Base-by-base conservation (phyloP, 1,284 basidiomycete species). In the Stereum hirsutum region DNA sequence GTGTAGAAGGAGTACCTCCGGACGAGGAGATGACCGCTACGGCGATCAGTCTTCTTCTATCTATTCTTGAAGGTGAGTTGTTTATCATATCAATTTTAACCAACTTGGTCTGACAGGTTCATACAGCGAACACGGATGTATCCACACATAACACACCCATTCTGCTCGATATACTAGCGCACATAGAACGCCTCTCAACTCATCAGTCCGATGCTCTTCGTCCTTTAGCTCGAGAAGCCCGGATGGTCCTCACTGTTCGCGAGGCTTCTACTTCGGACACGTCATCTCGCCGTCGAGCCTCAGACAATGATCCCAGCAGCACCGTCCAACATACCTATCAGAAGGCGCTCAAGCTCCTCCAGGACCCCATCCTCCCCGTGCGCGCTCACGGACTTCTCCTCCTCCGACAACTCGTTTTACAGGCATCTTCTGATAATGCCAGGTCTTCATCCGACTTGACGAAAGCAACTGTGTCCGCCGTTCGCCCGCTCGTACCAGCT, bases 361-460 rank as follows among this genome's bases (percentile, higher is more conserved):
- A 94, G 60, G 95, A 99, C 61, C 86, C 90, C 0, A 81, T 95
- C 33, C 70, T 98, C 8, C 95, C 95, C n/a, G 90, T 99, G 15
- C 83, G 94, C 36, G 94, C 91, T 0, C 93, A 98, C 59, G 95
- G 95, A 1, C 69, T 96, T 3, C 68, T 89, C 26, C 69, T 92
- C 19, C 71, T 96, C n/a, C 80, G 85, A 37, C 75, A 88, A 52
- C 74, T 94, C 21, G 78, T 90, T 14, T 32, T 30, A 21, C 26
- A 35, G 45, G 41, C 8, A 4, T 32, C 31, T 10, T 10, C 31
- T 17, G 37, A 21, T 7, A 21, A 21, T 27, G 4, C 14, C 2
- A n/a, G 28, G 12, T 12, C 33, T 10, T 1, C 33, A 19, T 19
- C 17, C 11, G 43, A 54, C 25, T 41, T 43, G 11, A 31, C 51